Evolutionary conservation across 1,284 basidiomycete species (phyloP).

Genomic region (Mycena sp.): DNA sequence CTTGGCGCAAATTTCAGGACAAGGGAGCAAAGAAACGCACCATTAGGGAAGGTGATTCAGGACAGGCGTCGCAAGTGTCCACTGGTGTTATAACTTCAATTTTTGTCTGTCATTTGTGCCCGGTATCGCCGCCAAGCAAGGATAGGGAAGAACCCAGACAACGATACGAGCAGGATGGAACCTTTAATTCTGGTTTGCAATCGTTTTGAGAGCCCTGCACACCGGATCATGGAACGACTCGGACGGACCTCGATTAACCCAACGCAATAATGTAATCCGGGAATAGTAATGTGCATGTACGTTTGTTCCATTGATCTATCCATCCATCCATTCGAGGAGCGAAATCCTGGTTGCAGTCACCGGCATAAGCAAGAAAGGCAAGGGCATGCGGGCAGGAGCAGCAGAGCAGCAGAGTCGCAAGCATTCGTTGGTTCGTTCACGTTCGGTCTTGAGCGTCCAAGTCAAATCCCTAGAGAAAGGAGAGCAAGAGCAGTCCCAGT

Average conservation of each 20-base stretch:
- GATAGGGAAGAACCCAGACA: too few species aligned
- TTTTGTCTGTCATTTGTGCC: too few species aligned
- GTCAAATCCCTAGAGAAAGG: constrained; percentile 10
- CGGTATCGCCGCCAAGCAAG: too few species aligned
- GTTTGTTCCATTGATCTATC: not conserved
- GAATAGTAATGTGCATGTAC: constrained; percentile 27
- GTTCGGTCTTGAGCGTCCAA: constrained; percentile 13
- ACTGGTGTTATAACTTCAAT: too few species aligned
- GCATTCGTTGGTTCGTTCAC: constrained; percentile 6
- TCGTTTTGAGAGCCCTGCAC: constrained; percentile 3
- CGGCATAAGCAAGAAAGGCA: not conserved
- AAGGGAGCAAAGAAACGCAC: too few species aligned
- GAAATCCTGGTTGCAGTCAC: not conserved
- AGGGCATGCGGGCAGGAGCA: not conserved
- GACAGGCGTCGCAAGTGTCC: too few species aligned
- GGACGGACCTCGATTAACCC: constrained; percentile 16
- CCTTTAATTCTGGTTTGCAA: not conserved
- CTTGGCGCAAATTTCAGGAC: too few species aligned
- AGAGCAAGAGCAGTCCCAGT: constrained; percentile 10
- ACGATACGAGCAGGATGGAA: constrained; percentile 2
- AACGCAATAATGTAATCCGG: constrained; percentile 22
- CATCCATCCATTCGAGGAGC: constrained; percentile 13
- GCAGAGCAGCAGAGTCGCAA: constrained; percentile 9
- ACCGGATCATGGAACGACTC: not conserved
- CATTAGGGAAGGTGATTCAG: too few species aligned